Evolutionary conservation across 139 green algal species (phyloP).

Genomic region (Coccomyxa sp.): DNA sequence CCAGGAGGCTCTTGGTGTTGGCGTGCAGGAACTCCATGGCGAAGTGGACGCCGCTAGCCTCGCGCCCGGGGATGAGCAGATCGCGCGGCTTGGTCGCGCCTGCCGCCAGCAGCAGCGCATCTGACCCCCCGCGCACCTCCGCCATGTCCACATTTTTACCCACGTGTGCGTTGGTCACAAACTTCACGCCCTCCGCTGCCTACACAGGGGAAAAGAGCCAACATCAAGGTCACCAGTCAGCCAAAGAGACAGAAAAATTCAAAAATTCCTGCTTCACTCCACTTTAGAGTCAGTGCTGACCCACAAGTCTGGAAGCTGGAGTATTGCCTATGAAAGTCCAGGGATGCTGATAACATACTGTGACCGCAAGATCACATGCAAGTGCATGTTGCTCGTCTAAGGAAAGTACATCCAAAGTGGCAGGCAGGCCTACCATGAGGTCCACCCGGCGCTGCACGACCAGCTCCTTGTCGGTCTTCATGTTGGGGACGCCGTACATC

Average conservation of each 20-base stretch:
- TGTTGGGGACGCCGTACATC: slow-evolving; percentile 97
- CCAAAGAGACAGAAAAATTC: no score
- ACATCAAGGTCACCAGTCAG: background rate
- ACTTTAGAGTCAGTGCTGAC: no score
- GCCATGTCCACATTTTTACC: slow-evolving; percentile 55
- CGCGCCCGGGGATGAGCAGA: slow-evolving; percentile 77
- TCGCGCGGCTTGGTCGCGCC: slow-evolving; percentile 90
- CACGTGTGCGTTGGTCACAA: slow-evolving; percentile 76
- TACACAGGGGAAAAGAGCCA: slow-evolving; percentile 56
- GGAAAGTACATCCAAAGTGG: no score
- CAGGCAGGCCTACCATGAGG: slow-evolving; percentile 5
- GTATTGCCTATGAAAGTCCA: no score
- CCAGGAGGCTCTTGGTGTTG: slow-evolving; percentile 92
- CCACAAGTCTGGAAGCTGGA: no score
- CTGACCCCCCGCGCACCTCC: slow-evolving; percentile 47
- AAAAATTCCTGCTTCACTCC: no score
- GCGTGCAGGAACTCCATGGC: slow-evolving; percentile 95
- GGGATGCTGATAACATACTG: no score
- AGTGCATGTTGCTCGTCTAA: no score
- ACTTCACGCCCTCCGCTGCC: slow-evolving; percentile 82
- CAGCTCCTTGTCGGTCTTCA: slow-evolving; percentile 94
- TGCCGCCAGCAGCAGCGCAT: slow-evolving; percentile 86
- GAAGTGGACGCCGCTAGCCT: slow-evolving; percentile 84
- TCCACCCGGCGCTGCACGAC: slow-evolving; percentile 89
- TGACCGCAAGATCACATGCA: no score